Percentiles rank a stretch among this genome's conserved stretches.
These are phyloP conservation scores for Epithele typhae DNA, from an alignment of 768 basidiomycete genomes.

Conservation along the genomic window DNA sequence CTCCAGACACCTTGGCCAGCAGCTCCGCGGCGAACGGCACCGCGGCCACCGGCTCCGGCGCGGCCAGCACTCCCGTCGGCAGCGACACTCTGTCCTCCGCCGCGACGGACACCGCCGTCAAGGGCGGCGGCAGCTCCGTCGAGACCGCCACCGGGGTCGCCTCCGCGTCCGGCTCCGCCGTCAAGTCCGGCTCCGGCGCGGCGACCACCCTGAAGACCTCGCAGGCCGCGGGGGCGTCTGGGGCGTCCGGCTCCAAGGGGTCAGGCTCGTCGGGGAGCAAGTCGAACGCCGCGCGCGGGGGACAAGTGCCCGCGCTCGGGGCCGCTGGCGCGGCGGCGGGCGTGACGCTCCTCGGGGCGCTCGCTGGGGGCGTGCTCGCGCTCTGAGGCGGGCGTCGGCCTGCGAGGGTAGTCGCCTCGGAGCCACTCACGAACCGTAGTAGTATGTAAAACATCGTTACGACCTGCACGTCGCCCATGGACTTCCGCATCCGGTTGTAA, in stretches of 20 bases:
- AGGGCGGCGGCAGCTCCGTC: not conserved
- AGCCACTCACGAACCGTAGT: too few relatives aligned
- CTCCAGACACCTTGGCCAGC: not conserved
- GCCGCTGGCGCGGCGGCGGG: slow-evolving; percentile 3
- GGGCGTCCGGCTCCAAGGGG: not conserved
- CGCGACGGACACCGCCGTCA: not conserved
- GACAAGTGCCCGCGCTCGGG: slow-evolving; percentile 1
- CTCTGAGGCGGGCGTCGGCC: not conserved
- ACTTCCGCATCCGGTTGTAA: too few relatives aligned
- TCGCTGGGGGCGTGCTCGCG: slow-evolving; percentile 4
- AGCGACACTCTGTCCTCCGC: not conserved
- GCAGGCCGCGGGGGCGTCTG: not conserved
- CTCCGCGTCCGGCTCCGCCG: not conserved
- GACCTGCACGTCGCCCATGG: too few relatives aligned
- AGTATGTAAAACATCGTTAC: too few relatives aligned
- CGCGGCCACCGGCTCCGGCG: not conserved
- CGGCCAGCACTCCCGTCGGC: too few relatives aligned
- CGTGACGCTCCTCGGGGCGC: slow-evolving; percentile 1
- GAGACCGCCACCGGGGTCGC: not conserved
- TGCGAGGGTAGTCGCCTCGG: too few relatives aligned
- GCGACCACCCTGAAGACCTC: not conserved
- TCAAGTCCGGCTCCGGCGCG: not conserved
- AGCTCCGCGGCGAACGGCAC: not conserved
- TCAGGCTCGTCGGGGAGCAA: not conserved
- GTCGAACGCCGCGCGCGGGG: slow-evolving; percentile 1